Percentiles rank a stretch among this genome's conserved stretches.
Evolutionary conservation across 2,329 filamentous ascomycete species (phyloP).

Genomic region (Calonectria pseudoreteaudii): DNA sequence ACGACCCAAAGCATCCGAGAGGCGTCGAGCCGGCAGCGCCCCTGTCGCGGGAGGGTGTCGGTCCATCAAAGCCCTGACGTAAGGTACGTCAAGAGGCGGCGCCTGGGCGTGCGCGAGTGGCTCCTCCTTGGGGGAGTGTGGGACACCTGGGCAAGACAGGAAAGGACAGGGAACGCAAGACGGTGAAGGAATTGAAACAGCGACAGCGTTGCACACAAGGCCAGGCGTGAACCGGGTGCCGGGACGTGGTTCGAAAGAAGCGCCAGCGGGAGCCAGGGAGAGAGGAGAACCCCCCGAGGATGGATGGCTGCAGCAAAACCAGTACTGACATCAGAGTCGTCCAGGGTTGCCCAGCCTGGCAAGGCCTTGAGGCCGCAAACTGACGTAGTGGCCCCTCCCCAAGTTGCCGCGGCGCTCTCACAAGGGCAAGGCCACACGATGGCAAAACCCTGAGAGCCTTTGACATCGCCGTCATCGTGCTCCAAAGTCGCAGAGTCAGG

Average conservation of each 20-base stretch:
- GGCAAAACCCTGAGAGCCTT: conserved; percentile 36
- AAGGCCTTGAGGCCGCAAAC: conserved; percentile 23
- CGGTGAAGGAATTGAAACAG: conserved; percentile 48
- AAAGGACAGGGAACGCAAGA: conserved; percentile 45
- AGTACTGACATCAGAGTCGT: conserved; percentile 39
- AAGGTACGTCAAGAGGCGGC: conserved; percentile 42
- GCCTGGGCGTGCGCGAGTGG: conserved; percentile 35
- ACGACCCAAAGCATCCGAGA: conserved; percentile 38
- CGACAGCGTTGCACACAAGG: conserved; percentile 26
- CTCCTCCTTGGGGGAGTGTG: conserved; percentile 25
- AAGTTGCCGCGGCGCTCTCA: conserved; percentile 36
- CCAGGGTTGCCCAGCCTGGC: conserved; percentile 37
- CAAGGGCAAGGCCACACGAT: conserved; percentile 35
- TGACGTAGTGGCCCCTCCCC: conserved; percentile 43
- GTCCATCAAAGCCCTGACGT: conserved; percentile 45
- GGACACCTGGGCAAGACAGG: conserved; percentile 41
- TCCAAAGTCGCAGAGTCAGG: conserved; percentile 35
- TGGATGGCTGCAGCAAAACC: conserved; percentile 35
- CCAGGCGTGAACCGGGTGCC: conserved; percentile 19
- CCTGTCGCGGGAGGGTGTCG: conserved; percentile 43
- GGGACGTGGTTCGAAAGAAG: conserved; percentile 25
- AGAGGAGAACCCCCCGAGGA: conserved; percentile 13
- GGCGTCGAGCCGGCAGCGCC: conserved; percentile 42
- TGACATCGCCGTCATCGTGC: conserved; percentile 41
- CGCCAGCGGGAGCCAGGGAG: conserved; percentile 33